Percentiles rank a stretch among this genome's conserved stretches.
Evolutionary conservation across 2,329 filamentous ascomycete species (phyloP).

Genomic region (Chaetothyriales sp.): DNA sequence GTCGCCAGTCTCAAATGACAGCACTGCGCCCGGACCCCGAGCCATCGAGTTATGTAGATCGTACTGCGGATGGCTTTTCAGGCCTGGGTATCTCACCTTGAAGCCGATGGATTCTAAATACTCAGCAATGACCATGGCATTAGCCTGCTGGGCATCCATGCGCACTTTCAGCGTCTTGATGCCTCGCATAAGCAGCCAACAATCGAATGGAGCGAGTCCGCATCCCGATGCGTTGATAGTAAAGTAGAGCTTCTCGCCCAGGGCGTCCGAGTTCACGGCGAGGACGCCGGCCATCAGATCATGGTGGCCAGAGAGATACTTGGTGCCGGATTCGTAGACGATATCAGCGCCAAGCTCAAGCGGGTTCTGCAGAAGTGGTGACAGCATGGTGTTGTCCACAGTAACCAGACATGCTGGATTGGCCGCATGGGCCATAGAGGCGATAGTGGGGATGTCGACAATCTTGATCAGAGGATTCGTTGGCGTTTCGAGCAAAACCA

Average conservation of each 20-base stretch:
- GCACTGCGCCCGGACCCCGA: conserved; percentile 78
- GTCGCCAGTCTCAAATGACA: conserved; percentile 92
- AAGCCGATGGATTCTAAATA: conserved; percentile 88
- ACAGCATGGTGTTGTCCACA: conserved; percentile 98
- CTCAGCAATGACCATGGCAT: conserved; percentile 58
- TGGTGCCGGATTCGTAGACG: conserved; percentile 94
- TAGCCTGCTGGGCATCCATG: conserved; percentile 96
- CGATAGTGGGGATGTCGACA: conserved; percentile 73
- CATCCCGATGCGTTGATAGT: conserved; percentile 95
- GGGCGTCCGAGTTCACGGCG: conserved; percentile 64
- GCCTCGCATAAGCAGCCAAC: conserved; percentile 85
- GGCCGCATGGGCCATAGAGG: conserved; percentile 56
- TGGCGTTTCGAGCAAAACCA: conserved; percentile 91
- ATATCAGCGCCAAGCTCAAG: conserved; percentile 89
- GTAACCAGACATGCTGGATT: conserved; percentile 70
- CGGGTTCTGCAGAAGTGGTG: conserved; percentile 82
- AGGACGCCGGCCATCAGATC: conserved; percentile 98
- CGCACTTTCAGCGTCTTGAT: conserved; percentile 94
- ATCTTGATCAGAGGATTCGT: conserved; percentile 98
- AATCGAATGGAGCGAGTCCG: conserved; percentile 86
- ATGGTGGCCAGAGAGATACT: conserved; percentile 94
- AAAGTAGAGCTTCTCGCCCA: conserved; percentile 87
- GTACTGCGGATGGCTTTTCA: conserved; percentile 92
- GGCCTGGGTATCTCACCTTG: conserved; percentile 83
- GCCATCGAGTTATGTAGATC: conserved; percentile 93